These are phyloP conservation scores for Globisporangium echinulatum DNA, from an alignment of 352 stramenopile genomes.

Conservation along the genomic window DNA sequence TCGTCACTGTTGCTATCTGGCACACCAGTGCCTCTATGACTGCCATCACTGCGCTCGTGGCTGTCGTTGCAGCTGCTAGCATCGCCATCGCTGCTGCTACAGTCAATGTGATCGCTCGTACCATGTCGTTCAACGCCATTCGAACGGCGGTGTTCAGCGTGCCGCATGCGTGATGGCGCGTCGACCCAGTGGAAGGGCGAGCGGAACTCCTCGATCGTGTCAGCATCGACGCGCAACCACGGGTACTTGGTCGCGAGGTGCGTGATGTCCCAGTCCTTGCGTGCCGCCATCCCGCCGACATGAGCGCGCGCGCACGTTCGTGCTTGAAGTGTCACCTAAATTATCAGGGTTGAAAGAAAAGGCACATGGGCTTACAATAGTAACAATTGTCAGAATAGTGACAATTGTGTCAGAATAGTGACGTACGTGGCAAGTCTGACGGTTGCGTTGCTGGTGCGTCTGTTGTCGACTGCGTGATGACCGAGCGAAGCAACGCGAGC, in stretches of 20 bases:
- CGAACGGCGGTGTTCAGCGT: background rate
- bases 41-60: background rate
- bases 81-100: too few species aligned
- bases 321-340: too few species aligned
- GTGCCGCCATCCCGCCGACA: background rate
- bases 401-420: too few species aligned
- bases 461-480: too few species aligned
- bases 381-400: too few species aligned
- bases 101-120: background rate
- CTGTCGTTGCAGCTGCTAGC: background rate
- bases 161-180: background rate
- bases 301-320: too few species aligned
- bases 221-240: conserved; percentile 60
- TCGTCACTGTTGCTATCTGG: conserved; percentile 2
- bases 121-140: background rate
- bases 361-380: too few species aligned
- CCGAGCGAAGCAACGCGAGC: too few species aligned
- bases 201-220: conserved; percentile 60
- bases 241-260: conserved; percentile 64
- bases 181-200: conserved; percentile 49
- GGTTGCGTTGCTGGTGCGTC: too few species aligned
- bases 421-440: too few species aligned
- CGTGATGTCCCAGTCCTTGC: conserved; percentile 41
- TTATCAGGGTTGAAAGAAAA: too few species aligned
- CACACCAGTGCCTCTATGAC: background rate